These are phyloP conservation scores for Cryphonectria radicalis DNA, from an alignment of 2,329 filamentous ascomycete species.

Conservation along the genomic window DNA sequence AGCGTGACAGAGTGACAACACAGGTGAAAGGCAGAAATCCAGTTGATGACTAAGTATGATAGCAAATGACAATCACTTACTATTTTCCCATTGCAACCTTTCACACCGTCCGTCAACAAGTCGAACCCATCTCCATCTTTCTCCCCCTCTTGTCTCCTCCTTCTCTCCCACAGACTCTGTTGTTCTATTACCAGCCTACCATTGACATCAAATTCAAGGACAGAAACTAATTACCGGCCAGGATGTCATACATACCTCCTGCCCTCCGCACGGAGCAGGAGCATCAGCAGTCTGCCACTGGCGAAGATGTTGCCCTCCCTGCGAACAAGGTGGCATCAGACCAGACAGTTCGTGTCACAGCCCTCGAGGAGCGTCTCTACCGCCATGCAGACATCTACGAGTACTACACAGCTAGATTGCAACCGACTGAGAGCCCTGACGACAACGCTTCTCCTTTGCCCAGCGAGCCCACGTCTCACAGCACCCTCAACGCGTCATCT, in stretches of 20 bases:
- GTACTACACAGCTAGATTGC: background rate
- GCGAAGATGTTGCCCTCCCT: background rate
- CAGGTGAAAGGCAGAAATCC: background rate
- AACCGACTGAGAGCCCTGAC: background rate
- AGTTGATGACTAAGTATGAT: background rate
- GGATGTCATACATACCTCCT: background rate
- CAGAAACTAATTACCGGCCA: no score
- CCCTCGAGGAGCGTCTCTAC: background rate
- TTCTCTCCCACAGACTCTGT: background rate
- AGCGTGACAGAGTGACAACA: background rate
- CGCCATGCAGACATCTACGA: background rate
- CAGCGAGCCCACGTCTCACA: background rate
- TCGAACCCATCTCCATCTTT: background rate
- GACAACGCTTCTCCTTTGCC: no score
- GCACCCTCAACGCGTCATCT: conserved; percentile 2
- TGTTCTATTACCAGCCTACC: background rate
- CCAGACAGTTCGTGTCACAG: background rate
- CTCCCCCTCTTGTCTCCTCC: background rate
- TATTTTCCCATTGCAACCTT: background rate
- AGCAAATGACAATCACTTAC: background rate
- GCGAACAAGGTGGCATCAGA: background rate
- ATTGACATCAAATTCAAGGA: background rate
- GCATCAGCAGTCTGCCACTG: background rate
- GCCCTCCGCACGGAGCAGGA: background rate
- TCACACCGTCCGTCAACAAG: background rate